Evolutionary conservation across 306 rosid genomes (phyloP), one percentile per base, ranked within the genome.

Genomic region (Prinsepia uniflora): DNA sequence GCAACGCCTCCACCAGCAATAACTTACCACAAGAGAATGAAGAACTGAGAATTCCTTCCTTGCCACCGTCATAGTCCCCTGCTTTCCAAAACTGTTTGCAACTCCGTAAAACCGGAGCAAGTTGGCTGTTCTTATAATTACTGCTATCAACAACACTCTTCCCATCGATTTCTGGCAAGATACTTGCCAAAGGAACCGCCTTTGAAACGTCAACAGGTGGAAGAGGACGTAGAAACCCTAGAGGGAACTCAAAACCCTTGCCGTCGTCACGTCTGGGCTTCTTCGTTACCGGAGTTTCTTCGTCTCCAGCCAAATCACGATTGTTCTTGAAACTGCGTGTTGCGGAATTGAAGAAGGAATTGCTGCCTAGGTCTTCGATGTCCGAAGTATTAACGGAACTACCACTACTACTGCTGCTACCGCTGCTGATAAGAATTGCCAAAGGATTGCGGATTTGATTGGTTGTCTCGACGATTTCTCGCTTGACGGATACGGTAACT

Each of bases 31-130:
- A 82, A 34, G 81, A 71, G 18, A 84, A 75, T 13, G 62, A 80
- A 70, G 84, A 79, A 6, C 54, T 72, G 15, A 48, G 42, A 10
- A 18, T 24, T 2, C 17, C 15, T 5, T 19, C 7, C 19, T 61
- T 69, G 55, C 75, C 67, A 15, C 87, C 97, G 42, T 87, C 98
- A 45, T 78, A 94, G 63, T 90, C 96, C 2, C 98, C 97, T 0
- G 97, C 98, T 73, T 94, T 94, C 98, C 98, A 94, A 39, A 94
- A 94, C 79, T 94, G 97, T 75, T 84, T 88, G 57, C 70, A 65
- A 9, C 87, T 55, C 5, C 49, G 49, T 9, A 39, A 13, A 58
- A 40, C 60, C 43, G 0, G 43, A 71, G 1, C 47, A 10, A n/a
- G 15, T 42, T 24, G 18, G 39, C 4, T 77, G 5, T 7, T 11